Evolutionary conservation across 2,329 filamentous ascomycete species (phyloP).

Genomic region (Hirsutella minnesotensis): DNA sequence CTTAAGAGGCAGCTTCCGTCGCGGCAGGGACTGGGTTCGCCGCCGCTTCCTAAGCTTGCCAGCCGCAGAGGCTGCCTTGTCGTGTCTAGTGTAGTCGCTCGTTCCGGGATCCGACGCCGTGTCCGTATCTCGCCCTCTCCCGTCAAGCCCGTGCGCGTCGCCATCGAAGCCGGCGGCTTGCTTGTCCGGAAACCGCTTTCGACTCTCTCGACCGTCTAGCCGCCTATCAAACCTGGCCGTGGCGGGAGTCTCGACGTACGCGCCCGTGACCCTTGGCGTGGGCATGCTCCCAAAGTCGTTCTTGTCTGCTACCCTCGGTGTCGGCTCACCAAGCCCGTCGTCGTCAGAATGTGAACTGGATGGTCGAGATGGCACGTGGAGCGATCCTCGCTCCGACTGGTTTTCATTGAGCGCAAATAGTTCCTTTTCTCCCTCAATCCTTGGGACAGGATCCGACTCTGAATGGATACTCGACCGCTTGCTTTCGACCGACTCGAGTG

Average conservation of each 20-base stretch:
- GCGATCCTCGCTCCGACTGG: conserved; percentile 43
- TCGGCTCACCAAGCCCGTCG: conserved; percentile 27
- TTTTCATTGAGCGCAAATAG: conserved; percentile 44
- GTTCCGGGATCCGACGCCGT: conserved; percentile 19
- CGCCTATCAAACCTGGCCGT: conserved; percentile 28
- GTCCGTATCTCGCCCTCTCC: conserved; percentile 15
- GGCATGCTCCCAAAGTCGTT: conserved; percentile 35
- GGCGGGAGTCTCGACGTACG: conserved; percentile 44
- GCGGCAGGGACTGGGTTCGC: conserved; percentile 27
- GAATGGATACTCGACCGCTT: conserved; percentile 38
- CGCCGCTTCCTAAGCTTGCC: conserved; percentile 14
- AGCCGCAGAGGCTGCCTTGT: conserved; percentile 6
- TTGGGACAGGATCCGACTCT: conserved; percentile 41
- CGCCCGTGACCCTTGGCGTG: conserved; percentile 42
- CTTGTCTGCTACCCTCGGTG: conserved; percentile 30
- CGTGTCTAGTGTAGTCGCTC: conserved; percentile 12
- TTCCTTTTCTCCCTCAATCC: conserved; percentile 43
- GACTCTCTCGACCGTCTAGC: conserved; percentile 9
- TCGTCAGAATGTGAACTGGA: conserved; percentile 20
- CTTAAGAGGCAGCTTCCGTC: conserved; percentile 31
- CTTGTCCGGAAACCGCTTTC: conserved; percentile 5
- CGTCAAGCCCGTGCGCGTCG: not conserved
- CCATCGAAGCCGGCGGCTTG: not conserved
- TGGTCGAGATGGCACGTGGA: conserved; percentile 33
- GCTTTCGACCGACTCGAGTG: conserved; percentile 33